Evolutionary conservation across 2,329 filamentous ascomycete species (phyloP), one percentile per base, ranked within the genome.

Genomic region (Basipetospora chlamydospora): DNA sequence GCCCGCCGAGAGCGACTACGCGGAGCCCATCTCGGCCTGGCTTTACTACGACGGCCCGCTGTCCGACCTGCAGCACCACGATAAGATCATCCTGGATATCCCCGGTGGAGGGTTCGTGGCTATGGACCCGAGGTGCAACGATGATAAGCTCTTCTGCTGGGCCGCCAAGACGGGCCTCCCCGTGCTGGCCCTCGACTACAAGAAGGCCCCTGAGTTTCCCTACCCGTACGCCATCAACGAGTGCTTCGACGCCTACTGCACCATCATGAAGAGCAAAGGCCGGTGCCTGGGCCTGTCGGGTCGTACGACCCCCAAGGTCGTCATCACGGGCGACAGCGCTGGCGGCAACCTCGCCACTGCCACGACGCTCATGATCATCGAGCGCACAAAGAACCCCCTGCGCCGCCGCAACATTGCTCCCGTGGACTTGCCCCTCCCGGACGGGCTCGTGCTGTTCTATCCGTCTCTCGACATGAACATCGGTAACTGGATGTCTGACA

Each of bases 401-500:
- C 46, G 48, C 12, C 48, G 56, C 26, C 11, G 16, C 15, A 39
- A 39, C 42, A 44, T 9, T 41, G 48, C 10, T 41, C 45, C 2
- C 41, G 75, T 43, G 60, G 63, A 74, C 3, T 64, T 94, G 5
- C 80, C 86, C 1, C 53, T 71, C 0, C 90, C 90, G 0, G 80
- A 82, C 36, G 88, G 86, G 0, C 58, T 96, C 6, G 67, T 96
- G 1, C 66, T 94, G 33, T 77, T 92, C 40, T 98, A 98, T 49
- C 90, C 90, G 1, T 78, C 80, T 0, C 61, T 98, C 41, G 90
- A 96, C 49, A 86, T 96, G 81, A 95, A 93, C 49, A 96, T 96
- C 45, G 85, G 85, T 26, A 95, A 87, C 55, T 98, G 90, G 90
- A 96, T 98, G 87, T 87, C 84, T 1, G 88, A 96, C 48, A 88